Conservation (phyloP, 116 monocot genomes). For the Posidonia oceanica region DNA sequence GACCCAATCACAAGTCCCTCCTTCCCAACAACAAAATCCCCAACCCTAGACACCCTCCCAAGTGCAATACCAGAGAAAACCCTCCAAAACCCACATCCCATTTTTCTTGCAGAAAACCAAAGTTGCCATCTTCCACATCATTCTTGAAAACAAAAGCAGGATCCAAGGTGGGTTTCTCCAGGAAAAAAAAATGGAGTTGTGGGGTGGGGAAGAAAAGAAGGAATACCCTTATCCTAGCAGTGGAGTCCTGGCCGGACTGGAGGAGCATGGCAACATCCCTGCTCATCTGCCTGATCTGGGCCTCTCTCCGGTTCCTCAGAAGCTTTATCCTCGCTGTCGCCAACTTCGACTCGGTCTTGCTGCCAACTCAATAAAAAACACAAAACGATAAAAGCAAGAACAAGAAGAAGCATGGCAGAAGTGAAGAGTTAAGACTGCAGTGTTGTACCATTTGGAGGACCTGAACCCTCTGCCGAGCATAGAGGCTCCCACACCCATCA, state of each 20-base stretch:
- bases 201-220: background rate
- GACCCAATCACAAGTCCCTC: background rate
- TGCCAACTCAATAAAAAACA: slow-evolving; percentile 8
- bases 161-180: background rate
- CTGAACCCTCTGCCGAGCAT: slow-evolving; percentile 31
- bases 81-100: background rate
- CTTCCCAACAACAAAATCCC: background rate
- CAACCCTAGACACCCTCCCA: background rate
- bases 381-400: background rate
- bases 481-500: slow-evolving; percentile 16
- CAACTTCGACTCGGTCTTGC: slow-evolving; percentile 65
- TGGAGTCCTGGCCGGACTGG: slow-evolving; percentile 44
- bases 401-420: background rate
- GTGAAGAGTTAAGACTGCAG: background rate
- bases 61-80: background rate
- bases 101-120: background rate
- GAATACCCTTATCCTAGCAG: slow-evolving; percentile 35
- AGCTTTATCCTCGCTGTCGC: slow-evolving; percentile 56
- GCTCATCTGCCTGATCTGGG: slow-evolving; percentile 58
- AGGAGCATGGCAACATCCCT: slow-evolving; percentile 66
- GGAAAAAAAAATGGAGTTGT: background rate
- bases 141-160: background rate
- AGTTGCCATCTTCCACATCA: background rate
- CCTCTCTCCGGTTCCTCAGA: slow-evolving; percentile 55
- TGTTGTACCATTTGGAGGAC: slow-evolving; percentile 38